Conservation (phyloP, 2,329 filamentous ascomycete species). For the Apiospora arundinis region DNA sequence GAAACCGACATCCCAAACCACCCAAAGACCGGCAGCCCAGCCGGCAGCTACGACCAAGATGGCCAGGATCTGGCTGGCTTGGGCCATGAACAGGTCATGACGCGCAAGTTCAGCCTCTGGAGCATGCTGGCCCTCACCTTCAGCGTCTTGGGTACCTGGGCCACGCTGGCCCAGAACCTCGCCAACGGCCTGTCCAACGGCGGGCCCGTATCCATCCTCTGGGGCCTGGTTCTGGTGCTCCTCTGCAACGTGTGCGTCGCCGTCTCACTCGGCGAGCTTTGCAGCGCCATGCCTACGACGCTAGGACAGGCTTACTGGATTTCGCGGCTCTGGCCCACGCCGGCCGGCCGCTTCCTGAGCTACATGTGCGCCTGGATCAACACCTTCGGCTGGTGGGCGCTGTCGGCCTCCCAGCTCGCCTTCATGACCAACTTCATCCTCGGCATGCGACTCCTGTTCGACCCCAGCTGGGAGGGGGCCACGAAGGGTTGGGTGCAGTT, state of each 20-base stretch:
- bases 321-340: conserved; percentile 47
- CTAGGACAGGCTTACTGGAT: conserved; percentile 67
- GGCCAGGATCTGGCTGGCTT: conserved; percentile 48
- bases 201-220: conserved; percentile 60
- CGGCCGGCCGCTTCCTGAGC: conserved; percentile 53
- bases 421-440: conserved; percentile 65
- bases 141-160: conserved; percentile 63
- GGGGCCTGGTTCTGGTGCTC: conserved; percentile 60
- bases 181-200: conserved; percentile 60
- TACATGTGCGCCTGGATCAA: conserved; percentile 68
- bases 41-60: conserved; percentile 32
- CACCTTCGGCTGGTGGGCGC: conserved; percentile 64
- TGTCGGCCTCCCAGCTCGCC: conserved; percentile 60
- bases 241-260: conserved; percentile 60
- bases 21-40: background rate
- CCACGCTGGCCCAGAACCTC: conserved; percentile 60
- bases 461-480: conserved; percentile 51
- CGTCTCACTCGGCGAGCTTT: conserved; percentile 60
- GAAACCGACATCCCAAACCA: conserved; percentile 8
- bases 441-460: conserved; percentile 61
- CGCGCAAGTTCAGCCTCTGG: conserved; percentile 57
- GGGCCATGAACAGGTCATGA: conserved; percentile 47
- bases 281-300: conserved; percentile 65
- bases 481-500: conserved; percentile 59
- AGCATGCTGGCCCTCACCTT: conserved; percentile 65